A percentile compares a stretch with the other conserved stretches of the same genome.
Conservation (phyloP, 2,329 filamentous ascomycete genomes). For the Claviceps sp. region DNA sequence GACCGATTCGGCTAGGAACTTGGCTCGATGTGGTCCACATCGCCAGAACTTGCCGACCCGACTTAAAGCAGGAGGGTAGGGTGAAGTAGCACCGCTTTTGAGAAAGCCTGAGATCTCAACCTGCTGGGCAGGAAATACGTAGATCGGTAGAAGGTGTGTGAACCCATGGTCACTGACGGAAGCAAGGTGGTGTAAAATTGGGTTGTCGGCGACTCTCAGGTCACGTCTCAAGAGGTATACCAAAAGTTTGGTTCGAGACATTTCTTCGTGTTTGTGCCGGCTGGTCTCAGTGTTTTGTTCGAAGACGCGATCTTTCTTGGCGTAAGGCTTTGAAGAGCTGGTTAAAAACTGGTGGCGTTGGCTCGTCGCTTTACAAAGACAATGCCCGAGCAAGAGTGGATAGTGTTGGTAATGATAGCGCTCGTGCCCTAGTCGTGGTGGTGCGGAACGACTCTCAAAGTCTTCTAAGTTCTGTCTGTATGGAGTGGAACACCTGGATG, state of each 20-base stretch:
- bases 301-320: not conserved
- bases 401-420: no score
- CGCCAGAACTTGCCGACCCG: constrained; percentile 56
- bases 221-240: constrained; percentile 63
- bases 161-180: constrained; percentile 37
- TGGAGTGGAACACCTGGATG: no score
- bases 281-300: not conserved
- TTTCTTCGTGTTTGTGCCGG: constrained; percentile 6
- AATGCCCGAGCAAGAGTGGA: no score
- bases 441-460: not conserved
- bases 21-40: constrained; percentile 58
- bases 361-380: not conserved
- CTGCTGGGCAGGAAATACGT: constrained; percentile 55
- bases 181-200: constrained; percentile 48
- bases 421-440: not conserved
- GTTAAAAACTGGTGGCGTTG: not conserved
- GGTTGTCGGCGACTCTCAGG: constrained; percentile 61
- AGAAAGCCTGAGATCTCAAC: constrained; percentile 65
- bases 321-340: not conserved
- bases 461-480: no score
- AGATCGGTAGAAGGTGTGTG: constrained; percentile 60
- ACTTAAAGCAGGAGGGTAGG: constrained; percentile 57
- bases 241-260: constrained; percentile 36
- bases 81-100: constrained; percentile 36
- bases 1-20: constrained; percentile 58